Percentiles rank a stretch among this genome's conserved stretches.
These are phyloP conservation scores for Akebia trifoliata DNA, from an alignment of 164 flowering plant genomes.

Conservation along the genomic window DNA sequence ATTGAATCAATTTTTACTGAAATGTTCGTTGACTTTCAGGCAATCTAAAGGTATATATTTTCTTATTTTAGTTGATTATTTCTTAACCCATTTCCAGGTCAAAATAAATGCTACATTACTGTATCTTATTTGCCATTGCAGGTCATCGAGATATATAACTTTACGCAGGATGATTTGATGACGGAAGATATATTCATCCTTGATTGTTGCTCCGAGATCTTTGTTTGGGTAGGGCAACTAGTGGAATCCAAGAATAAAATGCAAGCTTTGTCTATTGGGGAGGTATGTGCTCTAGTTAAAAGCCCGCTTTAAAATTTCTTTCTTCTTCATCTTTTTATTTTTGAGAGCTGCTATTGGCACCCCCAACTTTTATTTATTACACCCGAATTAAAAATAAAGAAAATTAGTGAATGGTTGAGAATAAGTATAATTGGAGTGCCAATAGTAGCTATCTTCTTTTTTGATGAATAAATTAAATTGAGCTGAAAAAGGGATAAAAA, in stretches of 20 bases:
- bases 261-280: constrained; percentile 79
- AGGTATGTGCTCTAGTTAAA: constrained; percentile 62
- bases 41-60: constrained; percentile 67
- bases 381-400: too few species aligned
- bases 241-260: constrained; percentile 59
- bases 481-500: not conserved
- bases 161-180: constrained; percentile 95
- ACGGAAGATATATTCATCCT: constrained; percentile 91
- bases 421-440: too few species aligned
- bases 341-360: too few species aligned
- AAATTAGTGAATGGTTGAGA: too few species aligned
- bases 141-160: constrained; percentile 84
- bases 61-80: constrained; percentile 3
- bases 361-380: too few species aligned
- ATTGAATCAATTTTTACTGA: constrained; percentile 18
- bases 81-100: not conserved
- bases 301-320: not conserved
- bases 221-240: constrained; percentile 93
- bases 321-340: too few species aligned
- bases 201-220: constrained; percentile 85
- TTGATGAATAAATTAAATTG: too few species aligned
- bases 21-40: constrained; percentile 42
- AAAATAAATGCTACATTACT: not conserved
- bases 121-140: constrained; percentile 29
- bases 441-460: too few species aligned